Base-by-base conservation (phyloP, 192 early-diverging fungal genomes). In the Mortierella alpina region DNA sequence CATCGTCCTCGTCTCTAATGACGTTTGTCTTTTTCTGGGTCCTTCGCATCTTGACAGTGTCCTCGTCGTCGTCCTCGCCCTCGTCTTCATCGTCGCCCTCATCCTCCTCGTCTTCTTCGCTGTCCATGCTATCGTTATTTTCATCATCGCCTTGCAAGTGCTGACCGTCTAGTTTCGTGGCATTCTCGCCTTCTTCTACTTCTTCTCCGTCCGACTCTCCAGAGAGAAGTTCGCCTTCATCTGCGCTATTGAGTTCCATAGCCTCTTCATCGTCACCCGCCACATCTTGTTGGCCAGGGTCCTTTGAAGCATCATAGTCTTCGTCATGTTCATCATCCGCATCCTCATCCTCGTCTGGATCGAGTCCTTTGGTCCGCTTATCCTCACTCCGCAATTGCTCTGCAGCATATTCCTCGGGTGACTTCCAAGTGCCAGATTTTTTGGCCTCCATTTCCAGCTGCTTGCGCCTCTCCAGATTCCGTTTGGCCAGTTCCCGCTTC, bases 351-450 rank as follows among this genome's bases (percentile, higher is more conserved):
- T 65, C 56, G 55, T 73, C 72, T 14, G 63, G 63, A 59, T 59
- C 56, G 17, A 66, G 55, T 7, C 71, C 72, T 59, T 55, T 45
- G 18, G 22, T 61, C 15, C 51, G 48, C 31, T 66, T 73, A 6
- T 68, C 63, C 44, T 79, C 75, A 13, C 47, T 52, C 52, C 40
- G 42, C 68, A 79, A 46, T 23, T 69, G 63, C n/a, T 79, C 68
- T 2, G 63, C 75, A 10, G 75, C 68, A 54, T 60, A 42, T 4
- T 79, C 68, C 58, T 79, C 75, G 17, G 69, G 69, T 0, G 75
- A 59, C 50, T 47, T 72, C 68, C 68, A 71, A 0, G n/a, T 60
- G n/a, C 68, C 75, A 14, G 52, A 51, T 8, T 63, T 79, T n/a
- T 71, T 63, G 22, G 75, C 69, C n/a, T 79, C 75, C 3, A 48